Conservation (phyloP, 1,284 basidiomycete species). For the Meira miltonrushii region DNA sequence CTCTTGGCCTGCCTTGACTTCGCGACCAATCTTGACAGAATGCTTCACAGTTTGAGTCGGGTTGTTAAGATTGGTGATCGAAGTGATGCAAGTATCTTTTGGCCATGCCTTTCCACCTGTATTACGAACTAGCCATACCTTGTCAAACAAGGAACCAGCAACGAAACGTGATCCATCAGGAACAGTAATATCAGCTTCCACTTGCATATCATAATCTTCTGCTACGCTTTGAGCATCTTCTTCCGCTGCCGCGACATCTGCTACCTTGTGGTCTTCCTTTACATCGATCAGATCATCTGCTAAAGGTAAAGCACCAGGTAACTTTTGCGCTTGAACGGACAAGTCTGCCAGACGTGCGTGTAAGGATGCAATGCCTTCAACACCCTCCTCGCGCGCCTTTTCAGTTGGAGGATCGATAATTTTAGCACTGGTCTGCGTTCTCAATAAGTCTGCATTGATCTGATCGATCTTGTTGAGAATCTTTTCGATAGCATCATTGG, state of each 20-base stretch:
- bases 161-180: slow-evolving; percentile 71
- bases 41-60: too few relatives aligned
- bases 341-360: neutral
- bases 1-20: too few relatives aligned
- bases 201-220: slow-evolving; percentile 57
- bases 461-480: too few relatives aligned
- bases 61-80: neutral
- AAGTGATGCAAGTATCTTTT: neutral
- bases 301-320: neutral
- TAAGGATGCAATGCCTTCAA: neutral
- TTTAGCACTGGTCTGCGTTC: too few relatives aligned
- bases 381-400: too few relatives aligned
- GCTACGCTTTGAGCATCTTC: neutral
- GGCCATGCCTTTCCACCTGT: slow-evolving; percentile 66
- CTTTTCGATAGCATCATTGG: too few relatives aligned
- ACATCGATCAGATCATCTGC: neutral
- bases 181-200: slow-evolving; percentile 66
- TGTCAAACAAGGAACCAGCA: slow-evolving; percentile 75
- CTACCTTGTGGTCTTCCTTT: neutral
- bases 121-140: slow-evolving; percentile 71
- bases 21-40: too few relatives aligned
- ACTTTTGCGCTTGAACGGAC: neutral
- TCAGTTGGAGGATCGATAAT: too few relatives aligned
- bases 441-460: too few relatives aligned
- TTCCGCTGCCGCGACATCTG: neutral